Evolutionary conservation across 768 basidiomycete species (phyloP).

Genomic region (Termitomyces sp.): DNA sequence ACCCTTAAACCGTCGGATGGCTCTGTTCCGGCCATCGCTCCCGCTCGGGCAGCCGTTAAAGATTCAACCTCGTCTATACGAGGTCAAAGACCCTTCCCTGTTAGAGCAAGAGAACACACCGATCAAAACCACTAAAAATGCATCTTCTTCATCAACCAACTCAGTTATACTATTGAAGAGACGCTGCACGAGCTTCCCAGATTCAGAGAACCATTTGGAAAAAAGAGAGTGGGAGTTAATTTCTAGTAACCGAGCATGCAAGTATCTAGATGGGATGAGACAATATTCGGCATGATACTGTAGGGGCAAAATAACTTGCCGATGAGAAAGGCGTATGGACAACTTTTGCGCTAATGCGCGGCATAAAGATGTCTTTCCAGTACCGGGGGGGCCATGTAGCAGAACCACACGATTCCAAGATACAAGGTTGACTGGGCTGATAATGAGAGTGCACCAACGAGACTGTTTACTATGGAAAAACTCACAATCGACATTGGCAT

Average conservation of each 20-base stretch:
- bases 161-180: slow-evolving; percentile 87
- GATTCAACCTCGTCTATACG: slow-evolving; percentile 92
- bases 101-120: slow-evolving; percentile 36
- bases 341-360: slow-evolving; percentile 94
- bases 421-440: slow-evolving; percentile 71
- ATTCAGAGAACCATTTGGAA: slow-evolving; percentile 99
- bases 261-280: slow-evolving; percentile 52
- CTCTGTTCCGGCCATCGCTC: slow-evolving; percentile 93
- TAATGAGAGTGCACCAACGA: neutral
- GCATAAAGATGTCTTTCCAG: slow-evolving; percentile 94
- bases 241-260: slow-evolving; percentile 83
- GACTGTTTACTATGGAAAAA: slow-evolving; percentile 6
- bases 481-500: slow-evolving; percentile 80
- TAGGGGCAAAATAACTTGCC: slow-evolving; percentile 35
- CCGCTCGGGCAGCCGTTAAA: slow-evolving; percentile 88
- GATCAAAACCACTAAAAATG: slow-evolving; percentile 91
- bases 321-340: slow-evolving; percentile 80
- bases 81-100: neutral
- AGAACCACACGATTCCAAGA: slow-evolving; percentile 95
- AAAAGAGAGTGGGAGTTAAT: slow-evolving; percentile 99
- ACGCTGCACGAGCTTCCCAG: slow-evolving; percentile 94
- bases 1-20: slow-evolving; percentile 92
- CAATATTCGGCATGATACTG: neutral
- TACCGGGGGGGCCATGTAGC: slow-evolving; percentile 95
- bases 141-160: slow-evolving; percentile 85